Conservation (phyloP, 83 land plant genomes). For the Picea abies region DNA sequence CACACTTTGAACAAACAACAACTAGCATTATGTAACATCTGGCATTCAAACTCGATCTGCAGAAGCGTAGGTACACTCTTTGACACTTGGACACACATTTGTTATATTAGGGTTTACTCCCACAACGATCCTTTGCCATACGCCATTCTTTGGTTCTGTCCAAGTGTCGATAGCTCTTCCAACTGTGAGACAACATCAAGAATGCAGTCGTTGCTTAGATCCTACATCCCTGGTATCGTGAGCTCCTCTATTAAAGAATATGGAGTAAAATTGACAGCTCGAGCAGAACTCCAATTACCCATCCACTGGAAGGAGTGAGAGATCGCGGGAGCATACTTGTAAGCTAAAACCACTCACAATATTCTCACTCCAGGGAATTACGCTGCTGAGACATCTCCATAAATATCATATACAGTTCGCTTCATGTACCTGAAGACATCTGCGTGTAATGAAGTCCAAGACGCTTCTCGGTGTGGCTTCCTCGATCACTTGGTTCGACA, state of each 20-base stretch:
- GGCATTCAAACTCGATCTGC: no score
- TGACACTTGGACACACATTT: no score
- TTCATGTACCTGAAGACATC: constrained; percentile 64
- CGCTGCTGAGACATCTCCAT: constrained; percentile 51
- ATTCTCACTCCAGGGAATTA: constrained; percentile 62
- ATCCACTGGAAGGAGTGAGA: constrained; percentile 13
- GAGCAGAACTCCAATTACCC: neutral
- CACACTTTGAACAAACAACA: no score
- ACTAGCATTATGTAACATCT: no score
- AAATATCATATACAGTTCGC: constrained; percentile 70
- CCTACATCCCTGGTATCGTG: constrained; percentile 70
- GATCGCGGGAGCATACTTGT: constrained; percentile 19
- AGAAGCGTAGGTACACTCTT: no score
- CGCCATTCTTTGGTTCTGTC: no score
- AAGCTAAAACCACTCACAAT: constrained; percentile 21
- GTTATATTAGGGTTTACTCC: no score
- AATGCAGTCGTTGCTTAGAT: constrained; percentile 88
- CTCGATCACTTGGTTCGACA: no score
- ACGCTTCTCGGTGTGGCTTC: no score
- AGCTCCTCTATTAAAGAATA: constrained; percentile 16
- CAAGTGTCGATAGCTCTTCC: no score
- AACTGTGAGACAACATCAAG: constrained; percentile 81
- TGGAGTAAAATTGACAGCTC: neutral
- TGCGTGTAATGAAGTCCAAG: no score
- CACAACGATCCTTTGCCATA: no score